Conservation (phyloP, 352 stramenopile species). For the Globisporangium takayamanum region DNA sequence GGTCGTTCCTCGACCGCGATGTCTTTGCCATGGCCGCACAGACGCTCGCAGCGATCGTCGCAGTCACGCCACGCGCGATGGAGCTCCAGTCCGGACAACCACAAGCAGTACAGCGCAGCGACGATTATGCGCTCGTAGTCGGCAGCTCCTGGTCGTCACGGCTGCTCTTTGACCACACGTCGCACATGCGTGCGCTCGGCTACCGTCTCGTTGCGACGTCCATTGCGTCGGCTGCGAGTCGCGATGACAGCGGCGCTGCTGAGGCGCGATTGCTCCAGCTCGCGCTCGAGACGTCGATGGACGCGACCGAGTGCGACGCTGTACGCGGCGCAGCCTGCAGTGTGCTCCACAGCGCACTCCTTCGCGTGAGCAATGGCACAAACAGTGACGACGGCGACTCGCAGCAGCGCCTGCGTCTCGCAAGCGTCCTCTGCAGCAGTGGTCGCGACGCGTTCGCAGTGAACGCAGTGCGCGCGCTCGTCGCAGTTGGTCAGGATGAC, state of each 20-base stretch:
- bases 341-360: constrained; percentile 24
- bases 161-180: constrained; percentile 52
- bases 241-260: not conserved
- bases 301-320: constrained; percentile 44
- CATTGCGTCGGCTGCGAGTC: not conserved
- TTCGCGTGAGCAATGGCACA: not conserved
- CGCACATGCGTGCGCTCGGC: constrained; percentile 38
- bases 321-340: constrained; percentile 40
- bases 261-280: constrained; percentile 29
- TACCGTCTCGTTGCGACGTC: constrained; percentile 24
- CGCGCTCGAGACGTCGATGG: constrained; percentile 36
- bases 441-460: constrained; percentile 9
- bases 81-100: no score
- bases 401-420: constrained; percentile 15
- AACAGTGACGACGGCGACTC: constrained; percentile 9
- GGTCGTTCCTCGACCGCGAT: constrained; percentile 42
- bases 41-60: constrained; percentile 31
- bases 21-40: constrained; percentile 29
- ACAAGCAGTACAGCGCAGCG: constrained; percentile 19
- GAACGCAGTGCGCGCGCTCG: constrained; percentile 18
- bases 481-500: constrained; percentile 19
- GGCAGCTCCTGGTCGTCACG: constrained; percentile 44
- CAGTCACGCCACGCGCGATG: constrained; percentile 14
- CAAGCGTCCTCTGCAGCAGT: constrained; percentile 15
- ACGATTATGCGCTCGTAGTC: constrained; percentile 27